A percentile compares a stretch with the other conserved stretches of the same genome.
phyloP scores from a whole-genome alignment of 495 filamentous ascomycete genomes.

The Penicillium cosmopolitanum region DNA sequence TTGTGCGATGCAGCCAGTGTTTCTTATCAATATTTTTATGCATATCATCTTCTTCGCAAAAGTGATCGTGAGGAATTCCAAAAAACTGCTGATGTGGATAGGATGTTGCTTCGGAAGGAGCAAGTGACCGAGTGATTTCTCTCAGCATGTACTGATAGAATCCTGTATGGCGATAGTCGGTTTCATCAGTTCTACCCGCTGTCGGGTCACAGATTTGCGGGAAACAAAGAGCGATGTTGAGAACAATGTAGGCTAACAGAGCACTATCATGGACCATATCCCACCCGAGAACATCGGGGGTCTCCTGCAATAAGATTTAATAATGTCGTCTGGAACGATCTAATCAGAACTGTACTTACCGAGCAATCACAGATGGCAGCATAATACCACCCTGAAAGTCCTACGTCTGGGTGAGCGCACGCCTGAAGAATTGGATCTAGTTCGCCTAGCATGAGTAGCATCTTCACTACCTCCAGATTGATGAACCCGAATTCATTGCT shows the following conservation, averaged over 20 bases:
- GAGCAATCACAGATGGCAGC: conserved; percentile 12
- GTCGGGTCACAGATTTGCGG: conserved; percentile 10
- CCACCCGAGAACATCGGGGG: conserved; percentile 10
- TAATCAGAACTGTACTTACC: background rate
- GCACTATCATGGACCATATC: conserved; percentile 1
- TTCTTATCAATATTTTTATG: background rate
- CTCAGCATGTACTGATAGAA: conserved; percentile 16
- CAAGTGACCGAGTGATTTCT: background rate
- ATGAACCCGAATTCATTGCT: conserved; percentile 7
- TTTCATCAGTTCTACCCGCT: conserved; percentile 13
- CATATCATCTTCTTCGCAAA: background rate
- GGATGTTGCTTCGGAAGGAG: conserved; percentile 4
- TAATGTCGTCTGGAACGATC: background rate
- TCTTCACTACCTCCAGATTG: conserved; percentile 14
- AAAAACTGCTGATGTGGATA: conserved; percentile 17
- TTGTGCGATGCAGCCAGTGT: conserved; percentile 10
- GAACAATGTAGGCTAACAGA: conserved; percentile 12
- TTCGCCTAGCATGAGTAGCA: conserved; percentile 14
- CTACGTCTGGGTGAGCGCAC: conserved; percentile 14
- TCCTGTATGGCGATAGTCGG: conserved; percentile 16
- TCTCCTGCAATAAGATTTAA: conserved; percentile 7
- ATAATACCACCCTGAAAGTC: conserved; percentile 7
- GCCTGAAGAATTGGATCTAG: conserved; percentile 15
- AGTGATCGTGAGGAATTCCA: conserved; percentile 11
- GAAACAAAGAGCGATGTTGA: conserved; percentile 14